These are phyloP conservation scores for Eucalyptus camaldulensis DNA, from an alignment of 345 rosid genomes.

Conservation along the genomic window DNA sequence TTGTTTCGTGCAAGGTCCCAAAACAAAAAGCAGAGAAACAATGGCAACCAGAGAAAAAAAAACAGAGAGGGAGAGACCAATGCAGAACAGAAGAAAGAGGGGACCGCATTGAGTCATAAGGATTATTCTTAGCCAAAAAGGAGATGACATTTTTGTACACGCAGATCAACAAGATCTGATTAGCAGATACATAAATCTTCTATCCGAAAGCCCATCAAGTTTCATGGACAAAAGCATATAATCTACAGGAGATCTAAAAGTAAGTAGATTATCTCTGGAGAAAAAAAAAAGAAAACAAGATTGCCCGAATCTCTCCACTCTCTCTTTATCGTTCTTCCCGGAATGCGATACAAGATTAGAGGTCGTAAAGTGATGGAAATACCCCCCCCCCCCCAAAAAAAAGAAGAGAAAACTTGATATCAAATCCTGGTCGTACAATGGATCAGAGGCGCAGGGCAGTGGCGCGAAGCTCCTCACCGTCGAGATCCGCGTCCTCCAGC, in stretches of 20 bases:
- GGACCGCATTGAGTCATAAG: neutral
- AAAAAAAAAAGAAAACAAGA: neutral
- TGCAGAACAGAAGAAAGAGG: neutral
- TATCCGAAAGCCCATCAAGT: neutral
- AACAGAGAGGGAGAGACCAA: neutral
- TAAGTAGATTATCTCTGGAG: neutral
- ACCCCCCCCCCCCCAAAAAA: neutral
- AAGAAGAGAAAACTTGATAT: neutral
- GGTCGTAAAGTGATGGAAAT: neutral
- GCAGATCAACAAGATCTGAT: neutral
- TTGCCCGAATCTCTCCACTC: neutral
- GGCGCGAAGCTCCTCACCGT: slow-evolving; percentile 5
- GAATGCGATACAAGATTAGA: neutral
- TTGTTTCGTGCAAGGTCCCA: neutral
- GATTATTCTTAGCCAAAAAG: neutral
- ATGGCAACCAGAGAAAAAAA: neutral
- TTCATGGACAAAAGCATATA: neutral
- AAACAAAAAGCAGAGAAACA: neutral
- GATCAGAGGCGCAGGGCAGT: slow-evolving; percentile 24
- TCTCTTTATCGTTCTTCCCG: slow-evolving; percentile 2
- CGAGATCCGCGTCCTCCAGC: neutral
- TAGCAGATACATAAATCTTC: neutral
- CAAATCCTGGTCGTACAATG: neutral
- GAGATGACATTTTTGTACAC: neutral
- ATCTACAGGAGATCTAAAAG: neutral